phyloP scores from a whole-genome alignment of 2,329 filamentous ascomycete genomes.

The Aspergillus spinulosporus region DNA sequence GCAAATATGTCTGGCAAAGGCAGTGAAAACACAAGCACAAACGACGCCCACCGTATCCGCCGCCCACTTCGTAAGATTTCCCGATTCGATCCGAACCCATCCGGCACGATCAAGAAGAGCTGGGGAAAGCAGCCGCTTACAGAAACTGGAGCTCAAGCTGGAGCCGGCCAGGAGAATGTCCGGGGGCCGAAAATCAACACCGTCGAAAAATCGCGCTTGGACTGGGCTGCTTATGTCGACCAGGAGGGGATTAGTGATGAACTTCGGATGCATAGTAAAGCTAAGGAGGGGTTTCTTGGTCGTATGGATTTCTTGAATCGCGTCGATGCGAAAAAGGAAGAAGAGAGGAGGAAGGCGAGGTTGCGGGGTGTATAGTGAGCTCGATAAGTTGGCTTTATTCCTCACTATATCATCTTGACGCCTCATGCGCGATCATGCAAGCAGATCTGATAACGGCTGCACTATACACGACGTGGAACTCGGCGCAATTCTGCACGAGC shows the following conservation, averaged over 20 bases:
- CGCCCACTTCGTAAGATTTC: constrained; percentile 46
- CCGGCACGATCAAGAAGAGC: constrained; percentile 45
- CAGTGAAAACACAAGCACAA: constrained; percentile 15
- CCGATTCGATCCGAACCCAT: constrained; percentile 49
- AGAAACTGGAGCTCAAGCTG: constrained; percentile 10
- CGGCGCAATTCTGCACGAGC: too few relatives aligned
- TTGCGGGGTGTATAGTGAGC: constrained; percentile 39
- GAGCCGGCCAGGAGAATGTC: constrained; percentile 30
- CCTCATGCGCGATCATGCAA: constrained; percentile 21
- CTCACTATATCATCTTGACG: too few relatives aligned
- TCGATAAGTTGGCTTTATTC: neutral
- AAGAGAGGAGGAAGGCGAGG: constrained; percentile 51
- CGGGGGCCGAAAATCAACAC: constrained; percentile 64
- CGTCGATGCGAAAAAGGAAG: constrained; percentile 57
- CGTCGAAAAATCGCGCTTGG: constrained; percentile 65
- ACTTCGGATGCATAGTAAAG: constrained; percentile 61
- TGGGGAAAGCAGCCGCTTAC: constrained; percentile 42
- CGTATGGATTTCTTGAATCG: constrained; percentile 64
- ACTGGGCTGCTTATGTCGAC: constrained; percentile 66
- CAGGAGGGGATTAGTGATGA: constrained; percentile 62
- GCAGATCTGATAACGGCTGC: constrained; percentile 24
- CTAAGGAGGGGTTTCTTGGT: constrained; percentile 61
- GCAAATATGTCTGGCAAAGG: neutral
- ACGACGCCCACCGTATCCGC: constrained; percentile 30
- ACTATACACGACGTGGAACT: too few relatives aligned